Percentiles rank a stretch among this genome's conserved stretches.
Conservation (phyloP, 345 rosid species). For the Salix exigua region DNA sequence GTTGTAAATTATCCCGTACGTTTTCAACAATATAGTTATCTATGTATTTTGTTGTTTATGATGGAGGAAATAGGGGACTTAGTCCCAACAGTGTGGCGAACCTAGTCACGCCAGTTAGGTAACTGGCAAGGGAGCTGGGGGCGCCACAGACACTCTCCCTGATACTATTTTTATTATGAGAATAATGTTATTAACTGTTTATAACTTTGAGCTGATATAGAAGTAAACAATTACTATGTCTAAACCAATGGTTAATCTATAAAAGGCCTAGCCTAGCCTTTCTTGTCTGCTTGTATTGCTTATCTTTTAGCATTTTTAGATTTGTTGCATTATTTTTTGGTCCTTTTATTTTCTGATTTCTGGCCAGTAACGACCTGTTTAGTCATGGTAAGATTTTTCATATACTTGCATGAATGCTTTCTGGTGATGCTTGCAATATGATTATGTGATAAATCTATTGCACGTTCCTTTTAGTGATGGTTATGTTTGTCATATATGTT, state of each 20-base stretch:
- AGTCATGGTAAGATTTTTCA: background rate
- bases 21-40: too few relatives aligned
- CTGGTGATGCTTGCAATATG: background rate
- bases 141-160: too few relatives aligned
- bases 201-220: background rate
- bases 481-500: slow-evolving; percentile 6
- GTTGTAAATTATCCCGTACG: too few relatives aligned
- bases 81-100: too few relatives aligned
- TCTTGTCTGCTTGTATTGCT: background rate
- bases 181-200: background rate
- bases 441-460: background rate
- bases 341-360: background rate
- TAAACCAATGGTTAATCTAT: background rate
- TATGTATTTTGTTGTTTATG: too few relatives aligned
- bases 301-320: background rate
- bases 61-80: too few relatives aligned
- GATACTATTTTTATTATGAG: background rate
- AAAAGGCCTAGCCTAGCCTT: too few relatives aligned
- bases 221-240: background rate
- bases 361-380: background rate
- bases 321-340: background rate
- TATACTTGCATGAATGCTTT: background rate
- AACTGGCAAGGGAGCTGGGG: too few relatives aligned
- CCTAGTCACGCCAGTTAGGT: too few relatives aligned
- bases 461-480: background rate